A percentile compares a stretch with the other conserved stretches of the same genome.
Conservation (phyloP, 768 basidiomycete genomes). For the Amanita rimosa region DNA sequence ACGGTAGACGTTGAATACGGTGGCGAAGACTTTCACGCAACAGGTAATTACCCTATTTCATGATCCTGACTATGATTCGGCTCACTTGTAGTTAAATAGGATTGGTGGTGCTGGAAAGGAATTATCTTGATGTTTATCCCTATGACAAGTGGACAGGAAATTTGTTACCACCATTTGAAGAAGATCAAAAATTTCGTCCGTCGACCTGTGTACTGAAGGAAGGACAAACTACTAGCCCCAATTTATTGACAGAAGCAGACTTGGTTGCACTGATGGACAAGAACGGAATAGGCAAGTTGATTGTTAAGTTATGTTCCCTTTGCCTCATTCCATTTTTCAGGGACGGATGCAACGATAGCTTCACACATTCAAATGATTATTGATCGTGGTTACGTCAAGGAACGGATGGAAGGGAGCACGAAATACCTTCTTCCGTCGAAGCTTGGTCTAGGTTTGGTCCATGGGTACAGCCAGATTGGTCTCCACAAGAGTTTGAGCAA, state of each 20-base stretch:
- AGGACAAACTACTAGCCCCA: slow-evolving; percentile 74
- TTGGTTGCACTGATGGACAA: slow-evolving; percentile 96
- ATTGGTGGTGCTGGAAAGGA: slow-evolving; percentile 66
- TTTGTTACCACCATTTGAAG: slow-evolving; percentile 71
- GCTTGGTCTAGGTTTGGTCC: slow-evolving; percentile 86
- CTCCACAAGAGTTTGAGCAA: slow-evolving; percentile 87
- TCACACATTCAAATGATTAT: slow-evolving; percentile 93
- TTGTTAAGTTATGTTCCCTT: background rate
- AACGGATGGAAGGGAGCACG: slow-evolving; percentile 69
- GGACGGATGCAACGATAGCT: slow-evolving; percentile 98
- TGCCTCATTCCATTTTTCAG: slow-evolving; percentile 26
- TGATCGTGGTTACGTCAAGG: slow-evolving; percentile 84
- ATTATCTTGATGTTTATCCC: slow-evolving; percentile 88
- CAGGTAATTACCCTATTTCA: slow-evolving; percentile 35
- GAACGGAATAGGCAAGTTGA: slow-evolving; percentile 81
- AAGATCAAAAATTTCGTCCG: slow-evolving; percentile 81
- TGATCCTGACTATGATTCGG: background rate
- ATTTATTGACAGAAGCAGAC: slow-evolving; percentile 88
- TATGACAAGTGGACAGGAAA: slow-evolving; percentile 93
- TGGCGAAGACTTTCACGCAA: slow-evolving; percentile 75
- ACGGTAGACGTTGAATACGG: slow-evolving; percentile 83
- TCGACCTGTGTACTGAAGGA: slow-evolving; percentile 73
- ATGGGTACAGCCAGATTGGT: slow-evolving; percentile 89
- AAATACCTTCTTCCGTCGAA: slow-evolving; percentile 95
- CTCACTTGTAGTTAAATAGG: slow-evolving; percentile 32